A percentile compares a stretch with the other conserved stretches of the same genome.
Conservation (phyloP, 345 rosid species). For the Aquilaria malaccensis region DNA sequence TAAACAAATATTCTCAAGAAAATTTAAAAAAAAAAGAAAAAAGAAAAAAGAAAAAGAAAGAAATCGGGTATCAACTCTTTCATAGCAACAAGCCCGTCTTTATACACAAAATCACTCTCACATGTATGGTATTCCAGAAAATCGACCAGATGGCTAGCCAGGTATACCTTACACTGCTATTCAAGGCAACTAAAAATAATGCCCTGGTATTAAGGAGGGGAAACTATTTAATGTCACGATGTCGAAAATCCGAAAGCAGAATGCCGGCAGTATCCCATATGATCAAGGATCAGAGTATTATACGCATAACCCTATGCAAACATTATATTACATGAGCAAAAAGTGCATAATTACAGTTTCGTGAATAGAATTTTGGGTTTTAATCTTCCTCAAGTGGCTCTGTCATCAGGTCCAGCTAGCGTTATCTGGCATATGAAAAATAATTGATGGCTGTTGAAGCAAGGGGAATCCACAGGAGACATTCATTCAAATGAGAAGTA, state of each 20-base stretch:
- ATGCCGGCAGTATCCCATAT: conserved; percentile 16
- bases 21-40: too few species aligned
- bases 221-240: not conserved
- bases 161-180: conserved; percentile 19
- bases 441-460: too few species aligned
- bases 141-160: too few species aligned
- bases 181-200: conserved; percentile 33
- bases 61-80: too few species aligned
- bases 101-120: too few species aligned
- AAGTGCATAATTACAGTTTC: conserved; percentile 35
- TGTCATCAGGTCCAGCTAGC: conserved; percentile 59
- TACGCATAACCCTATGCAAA: conserved; percentile 32
- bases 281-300: conserved; percentile 16
- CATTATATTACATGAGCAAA: conserved; percentile 10
- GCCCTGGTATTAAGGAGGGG: conserved; percentile 22
- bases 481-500: too few species aligned
- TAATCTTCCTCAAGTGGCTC: conserved; percentile 31
- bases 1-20: too few species aligned
- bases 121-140: too few species aligned
- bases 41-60: too few species aligned
- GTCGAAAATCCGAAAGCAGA: conserved; percentile 1
- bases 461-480: too few species aligned
- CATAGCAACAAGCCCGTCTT: too few species aligned
- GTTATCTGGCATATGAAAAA: conserved; percentile 34
- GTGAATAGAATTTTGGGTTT: conserved; percentile 1